Evolutionary conservation across 306 rosid genomes (phyloP), one percentile per base, ranked within the genome.

Genomic region (Dalbergia cochinchinensis): DNA sequence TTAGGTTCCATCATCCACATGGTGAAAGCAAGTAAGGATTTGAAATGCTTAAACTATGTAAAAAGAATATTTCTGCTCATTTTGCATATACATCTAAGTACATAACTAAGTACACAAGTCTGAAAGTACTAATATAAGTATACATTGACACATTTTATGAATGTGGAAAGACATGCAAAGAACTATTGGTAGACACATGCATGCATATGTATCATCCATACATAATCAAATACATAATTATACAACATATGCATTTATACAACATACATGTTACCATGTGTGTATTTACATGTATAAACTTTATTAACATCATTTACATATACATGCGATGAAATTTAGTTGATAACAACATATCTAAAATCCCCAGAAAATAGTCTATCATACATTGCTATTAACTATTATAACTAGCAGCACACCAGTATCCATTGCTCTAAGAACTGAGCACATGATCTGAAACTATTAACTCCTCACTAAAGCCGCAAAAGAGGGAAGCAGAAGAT

Each of bases 261-360:
- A 37, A 11, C 75, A 51, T 44, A 14, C 18, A 35, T 61, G 50
- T 63, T 55, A 13, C 34, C 33, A 16, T 4, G 62, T 44, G 44
- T 22, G 5, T 57, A 13, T 16, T 70, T 53, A 33, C 22, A 9
- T 20, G 13, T 34, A 50, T 59, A 60, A 63, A 71, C 55, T 59
- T 18, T 19, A 37, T 44, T 69, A 59, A 69, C 8, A 69, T 44
- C 50, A 54, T 57, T 8, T 35, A 65, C 33, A 54, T 45, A 18
- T 31, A 53, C 57, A 54, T 74, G 57, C 20, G 26, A 47, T 62
- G 3, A 0, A 73, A 12, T 26, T 26, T 57, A 39, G 72, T 64
- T 63, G 37, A 71, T 53, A 42, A 71, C 13, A 53, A 70, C 53
- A 70, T 59, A 78, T 57, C 76, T 74, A 65, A 83, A 69, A 59